Percentiles rank a stretch among this genome's conserved stretches.
phyloP scores from a whole-genome alignment of 352 stramenopile genomes.

The Phytophthora pisi region DNA sequence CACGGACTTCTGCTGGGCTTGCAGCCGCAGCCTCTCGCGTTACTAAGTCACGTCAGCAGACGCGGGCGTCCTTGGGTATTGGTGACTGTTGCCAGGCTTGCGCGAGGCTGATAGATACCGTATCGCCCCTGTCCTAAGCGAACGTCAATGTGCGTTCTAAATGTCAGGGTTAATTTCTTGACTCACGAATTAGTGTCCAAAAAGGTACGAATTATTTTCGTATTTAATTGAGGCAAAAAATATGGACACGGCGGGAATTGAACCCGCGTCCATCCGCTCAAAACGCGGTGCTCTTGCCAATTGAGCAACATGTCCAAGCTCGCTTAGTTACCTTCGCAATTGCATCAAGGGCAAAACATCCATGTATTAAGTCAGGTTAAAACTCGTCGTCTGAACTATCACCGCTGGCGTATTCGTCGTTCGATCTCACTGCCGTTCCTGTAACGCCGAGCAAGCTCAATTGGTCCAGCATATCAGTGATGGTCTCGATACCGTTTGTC shows the following conservation, averaged over 20 bases:
- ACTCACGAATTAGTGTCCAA: background rate
- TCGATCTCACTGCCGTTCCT: background rate
- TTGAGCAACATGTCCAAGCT: constrained; percentile 11
- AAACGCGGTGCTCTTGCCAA: constrained; percentile 5
- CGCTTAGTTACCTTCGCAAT: constrained; percentile 6
- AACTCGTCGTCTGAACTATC: background rate
- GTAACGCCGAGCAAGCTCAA: background rate
- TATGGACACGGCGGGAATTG: constrained; percentile 3
- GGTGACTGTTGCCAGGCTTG: no score
- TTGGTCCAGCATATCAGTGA: background rate
- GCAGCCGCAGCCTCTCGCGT: no score
- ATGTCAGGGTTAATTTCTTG: background rate
- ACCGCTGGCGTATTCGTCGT: background rate
- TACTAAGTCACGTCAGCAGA: background rate
- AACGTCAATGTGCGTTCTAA: no score
- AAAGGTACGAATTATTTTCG: background rate
- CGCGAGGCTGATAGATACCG: no score
- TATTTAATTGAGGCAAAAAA: background rate
- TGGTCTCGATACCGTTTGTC: background rate
- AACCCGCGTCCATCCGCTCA: constrained; percentile 5
- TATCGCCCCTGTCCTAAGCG: no score
- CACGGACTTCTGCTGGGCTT: no score
- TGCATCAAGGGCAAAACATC: background rate
- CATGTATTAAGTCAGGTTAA: background rate
- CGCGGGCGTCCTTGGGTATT: background rate